Base-by-base conservation (phyloP, 2,329 filamentous ascomycete genomes). In the Penicillium sp. region DNA sequence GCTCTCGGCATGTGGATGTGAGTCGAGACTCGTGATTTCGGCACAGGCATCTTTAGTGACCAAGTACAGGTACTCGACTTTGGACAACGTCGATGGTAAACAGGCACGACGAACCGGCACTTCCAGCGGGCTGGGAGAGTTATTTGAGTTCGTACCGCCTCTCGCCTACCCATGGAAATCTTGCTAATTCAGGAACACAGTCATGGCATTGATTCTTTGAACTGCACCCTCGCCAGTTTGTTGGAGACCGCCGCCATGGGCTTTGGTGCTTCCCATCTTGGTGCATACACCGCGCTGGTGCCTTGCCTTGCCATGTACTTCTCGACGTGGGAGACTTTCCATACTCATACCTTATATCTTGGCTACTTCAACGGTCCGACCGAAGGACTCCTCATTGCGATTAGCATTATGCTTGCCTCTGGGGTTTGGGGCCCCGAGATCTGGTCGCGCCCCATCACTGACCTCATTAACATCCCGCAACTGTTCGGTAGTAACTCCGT, bases 81-180 rank as follows among this genome's bases (percentile, higher is more conserved):
- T 99, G 89, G 95, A 99, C 82, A 99, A 99, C 76, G 90, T 98
- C 65, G 95, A 99, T 76, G 95, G 95, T 68, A 99, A 99, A 80
- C 95, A 99, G 81, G 95, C 95, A 59, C 86, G 95, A 65, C 86
- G 95, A 71, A 99, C 95, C 4, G 93, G 94, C 55, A 97, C 94
- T 4, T 98, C 94, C 34, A 97, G 92, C 74, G 92, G 92, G 0
- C 84, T 99, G 28, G 95, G 95, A 68, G 95, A 99, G 79, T 87
- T 99, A 14, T 99, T 99, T 78, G 95, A 99, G 84, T 86, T 79
- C 67, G 82, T 78, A 69, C 59, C 48, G 39, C 53, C 47, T 38
- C 8, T 22, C 12, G 45, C 7, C n/a, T 20, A 55, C 39, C 58
- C 55, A 55, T 55, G 57, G 61, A 63, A 59, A 15, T 34, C 45